Evolutionary conservation across 352 stramenopile genomes (phyloP), one percentile per base, ranked within the genome.

Genomic region (Phytophthora sp.): DNA sequence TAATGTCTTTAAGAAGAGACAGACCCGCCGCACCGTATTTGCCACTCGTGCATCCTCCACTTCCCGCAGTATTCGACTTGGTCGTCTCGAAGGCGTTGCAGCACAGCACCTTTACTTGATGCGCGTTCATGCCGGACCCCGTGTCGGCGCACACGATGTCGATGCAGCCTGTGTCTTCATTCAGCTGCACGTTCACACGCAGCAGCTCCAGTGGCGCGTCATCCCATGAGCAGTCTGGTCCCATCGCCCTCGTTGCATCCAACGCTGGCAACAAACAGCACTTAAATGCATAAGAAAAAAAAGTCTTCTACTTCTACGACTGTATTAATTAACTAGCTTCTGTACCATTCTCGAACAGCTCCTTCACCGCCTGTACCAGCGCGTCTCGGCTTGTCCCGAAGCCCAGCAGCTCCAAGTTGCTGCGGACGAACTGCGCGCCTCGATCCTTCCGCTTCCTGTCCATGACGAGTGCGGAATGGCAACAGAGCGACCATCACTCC

Each of bases 311-410:
- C 43, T 13, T 56, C 30, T 34, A 37, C 18, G n/a, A n/a, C n/a
- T n/a, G 53, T 26, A 7, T 44, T 27, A 44, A 11, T 32, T 11
- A 32, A 11, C 11, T 26, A 21, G n/a, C n/a, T n/a, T n/a, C n/a
- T 44, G 28, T 26, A 92, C 85, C 82, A 55, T 94, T 94, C 57
- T 94, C 86, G 21, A 93, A 91, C 42, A 94, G 72, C 63, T 94
- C 86, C 53, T 93, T 93, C 9, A 89, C 79, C 9, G 78, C 74
- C 62, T 94, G 86, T 12, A 93, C 74, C 8, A 94, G 63, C 42
- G 84, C 86, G 27, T 89, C 76, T 23, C 64, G 68, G 38, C 65
- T 54, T 15, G 56, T 83, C 9, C 79, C 84, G 52, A 94, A 94
- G 45, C 86, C 86, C 51, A 95, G 61, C 18, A 95, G 55, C 64